Evolutionary conservation across 805 yeast genomes (phyloP).

Genomic region (Starmerella roubikii): DNA sequence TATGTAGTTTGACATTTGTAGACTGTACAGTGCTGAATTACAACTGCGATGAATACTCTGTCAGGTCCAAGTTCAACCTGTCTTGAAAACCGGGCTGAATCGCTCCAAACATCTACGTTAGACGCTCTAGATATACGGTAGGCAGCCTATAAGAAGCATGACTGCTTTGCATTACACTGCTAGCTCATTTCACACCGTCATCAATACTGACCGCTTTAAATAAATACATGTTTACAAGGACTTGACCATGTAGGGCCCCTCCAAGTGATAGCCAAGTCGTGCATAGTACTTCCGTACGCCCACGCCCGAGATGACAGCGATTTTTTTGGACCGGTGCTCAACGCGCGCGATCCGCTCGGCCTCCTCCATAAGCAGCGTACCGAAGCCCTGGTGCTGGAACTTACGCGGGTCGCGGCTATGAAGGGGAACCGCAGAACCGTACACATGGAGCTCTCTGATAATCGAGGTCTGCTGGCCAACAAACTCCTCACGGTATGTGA

Average conservation of each 20-base stretch:
- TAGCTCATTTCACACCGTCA: no score
- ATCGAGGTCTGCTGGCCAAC: slow-evolving; percentile 73
- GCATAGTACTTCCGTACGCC: slow-evolving; percentile 95
- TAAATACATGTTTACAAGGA: no score
- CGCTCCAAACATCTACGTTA: no score
- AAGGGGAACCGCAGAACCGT: slow-evolving; percentile 92
- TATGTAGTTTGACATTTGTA: no score
- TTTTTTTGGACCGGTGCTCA: slow-evolving; percentile 85
- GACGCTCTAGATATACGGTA: no score
- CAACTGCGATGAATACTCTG: no score
- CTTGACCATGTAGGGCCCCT: slow-evolving; percentile 98
- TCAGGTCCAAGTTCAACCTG: no score
- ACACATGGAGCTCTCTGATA: slow-evolving; percentile 94
- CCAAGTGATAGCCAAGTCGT: slow-evolving; percentile 77
- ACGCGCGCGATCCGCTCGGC: slow-evolving; percentile 91
- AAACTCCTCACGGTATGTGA: slow-evolving; percentile 84
- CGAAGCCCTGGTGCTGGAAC: slow-evolving; percentile 98
- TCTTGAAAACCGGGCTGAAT: no score
- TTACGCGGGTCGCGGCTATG: slow-evolving; percentile 95
- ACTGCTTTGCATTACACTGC: no score
- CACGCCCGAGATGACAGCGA: slow-evolving; percentile 91
- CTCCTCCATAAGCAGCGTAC: slow-evolving; percentile 94
- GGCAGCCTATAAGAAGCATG: no score
- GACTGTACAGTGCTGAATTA: no score
- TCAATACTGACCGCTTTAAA: no score